Percentiles rank a stretch among this genome's conserved stretches.
Evolutionary conservation across 768 basidiomycete genomes (phyloP).

Genomic region (Mrakia gelida): DNA sequence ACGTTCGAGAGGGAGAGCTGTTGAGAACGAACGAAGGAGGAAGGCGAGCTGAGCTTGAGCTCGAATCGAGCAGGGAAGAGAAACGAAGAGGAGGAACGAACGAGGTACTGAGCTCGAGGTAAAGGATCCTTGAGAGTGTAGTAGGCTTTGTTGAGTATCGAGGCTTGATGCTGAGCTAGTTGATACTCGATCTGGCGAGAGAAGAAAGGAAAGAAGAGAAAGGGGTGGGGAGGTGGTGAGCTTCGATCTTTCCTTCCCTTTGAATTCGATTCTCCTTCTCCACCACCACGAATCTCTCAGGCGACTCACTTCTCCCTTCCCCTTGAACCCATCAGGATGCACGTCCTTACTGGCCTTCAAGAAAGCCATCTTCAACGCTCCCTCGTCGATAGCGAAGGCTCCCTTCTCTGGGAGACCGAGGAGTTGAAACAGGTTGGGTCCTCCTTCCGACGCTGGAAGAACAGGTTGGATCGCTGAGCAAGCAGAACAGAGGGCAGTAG

Average conservation of each 20-base stretch:
- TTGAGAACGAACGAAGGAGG: not conserved
- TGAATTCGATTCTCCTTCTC: no score
- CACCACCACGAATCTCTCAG: no score
- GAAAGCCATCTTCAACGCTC: constrained; percentile 61
- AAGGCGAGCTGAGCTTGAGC: not conserved
- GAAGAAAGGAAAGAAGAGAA: no score
- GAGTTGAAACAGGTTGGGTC: constrained; percentile 20
- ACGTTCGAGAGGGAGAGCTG: constrained; percentile 58
- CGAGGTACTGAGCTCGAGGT: constrained; percentile 72
- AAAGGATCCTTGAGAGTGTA: constrained; percentile 68
- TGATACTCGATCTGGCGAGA: constrained; percentile 26
- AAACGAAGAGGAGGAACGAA: constrained; percentile 33
- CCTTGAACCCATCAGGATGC: constrained; percentile 83
- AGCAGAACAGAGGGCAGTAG: not conserved
- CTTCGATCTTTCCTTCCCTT: not conserved
- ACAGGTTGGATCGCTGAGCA: constrained; percentile 20
- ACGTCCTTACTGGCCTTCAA: constrained; percentile 66
- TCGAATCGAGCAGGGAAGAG: not conserved
- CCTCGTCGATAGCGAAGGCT: constrained; percentile 60
- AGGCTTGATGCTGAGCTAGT: constrained; percentile 27
- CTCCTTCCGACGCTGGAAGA: not conserved
- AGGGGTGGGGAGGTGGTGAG: not conserved
- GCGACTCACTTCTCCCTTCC: constrained; percentile 48
- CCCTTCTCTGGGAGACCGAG: constrained; percentile 28
- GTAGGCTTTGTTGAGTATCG: constrained; percentile 66